A percentile compares a stretch with the other conserved stretches of the same genome.
Evolutionary conservation across 2,329 filamentous ascomycete genomes (phyloP).

Genomic region (Nannizziopsis arthrosporioides): DNA sequence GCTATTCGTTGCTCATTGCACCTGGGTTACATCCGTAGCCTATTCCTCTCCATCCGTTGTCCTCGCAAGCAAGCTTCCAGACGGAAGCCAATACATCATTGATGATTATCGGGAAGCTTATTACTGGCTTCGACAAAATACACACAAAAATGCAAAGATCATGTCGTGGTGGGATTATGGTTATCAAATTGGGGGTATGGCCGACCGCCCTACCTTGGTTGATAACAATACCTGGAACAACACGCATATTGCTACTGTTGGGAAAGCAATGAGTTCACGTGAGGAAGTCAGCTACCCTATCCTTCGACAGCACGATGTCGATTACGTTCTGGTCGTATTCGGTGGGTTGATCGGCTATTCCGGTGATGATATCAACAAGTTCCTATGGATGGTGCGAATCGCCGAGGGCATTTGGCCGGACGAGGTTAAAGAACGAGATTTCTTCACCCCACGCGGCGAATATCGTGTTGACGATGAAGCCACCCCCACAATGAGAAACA

Average conservation of each 20-base stretch:
- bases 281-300: conserved; percentile 99
- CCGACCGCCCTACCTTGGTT: conserved; percentile 87
- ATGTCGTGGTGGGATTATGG: conserved; percentile 99
- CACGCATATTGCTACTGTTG: conserved; percentile 96
- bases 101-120: conserved; percentile 99
- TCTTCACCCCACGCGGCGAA: conserved; percentile 86
- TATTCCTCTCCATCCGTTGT: conserved; percentile 98
- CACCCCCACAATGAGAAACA: conserved; percentile 96
- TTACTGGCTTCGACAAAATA: conserved; percentile 98
- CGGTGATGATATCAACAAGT: conserved; percentile 99
- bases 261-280: conserved; percentile 94
- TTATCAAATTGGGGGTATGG: conserved; percentile 99
- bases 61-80: conserved; percentile 77
- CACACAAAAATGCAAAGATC: conserved; percentile 84
- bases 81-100: conserved; percentile 95
- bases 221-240: conserved; percentile 99
- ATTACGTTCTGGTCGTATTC: conserved; percentile 97
- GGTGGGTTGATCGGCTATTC: conserved; percentile 93
- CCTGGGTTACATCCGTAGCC: conserved; percentile 97
- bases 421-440: conserved; percentile 92
- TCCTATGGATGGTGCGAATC: conserved; percentile 99
- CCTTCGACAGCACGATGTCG: conserved; percentile 95
- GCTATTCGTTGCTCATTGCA: conserved; percentile 93
- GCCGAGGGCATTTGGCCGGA: conserved; percentile 99
- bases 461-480: conserved; percentile 90